phyloP scores from a whole-genome alignment of 106 monocot genomes.

The Dendrobium huoshanense region DNA sequence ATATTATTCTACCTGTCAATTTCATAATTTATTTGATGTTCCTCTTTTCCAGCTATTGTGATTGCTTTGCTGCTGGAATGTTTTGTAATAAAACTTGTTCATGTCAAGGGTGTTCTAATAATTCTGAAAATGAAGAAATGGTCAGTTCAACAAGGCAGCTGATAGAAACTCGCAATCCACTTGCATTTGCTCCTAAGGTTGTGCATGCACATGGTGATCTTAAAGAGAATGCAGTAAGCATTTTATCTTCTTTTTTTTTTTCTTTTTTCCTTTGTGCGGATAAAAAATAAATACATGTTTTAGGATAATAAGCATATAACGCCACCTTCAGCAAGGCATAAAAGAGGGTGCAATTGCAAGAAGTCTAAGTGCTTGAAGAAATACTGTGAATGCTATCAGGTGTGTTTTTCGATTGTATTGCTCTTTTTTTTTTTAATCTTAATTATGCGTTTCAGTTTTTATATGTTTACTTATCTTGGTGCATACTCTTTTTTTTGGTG shows the following conservation, averaged over 20 bases:
- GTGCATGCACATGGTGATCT: conserved; percentile 22
- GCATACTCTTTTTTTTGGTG: conserved; percentile 7
- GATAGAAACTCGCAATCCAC: conserved; percentile 56
- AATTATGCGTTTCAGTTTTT: background rate
- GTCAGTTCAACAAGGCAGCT: conserved; percentile 28
- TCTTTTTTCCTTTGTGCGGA: background rate
- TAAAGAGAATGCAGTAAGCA: conserved; percentile 27
- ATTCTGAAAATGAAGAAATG: conserved; percentile 27
- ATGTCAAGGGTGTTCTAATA: conserved; percentile 50
- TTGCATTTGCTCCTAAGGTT: conserved; percentile 67
- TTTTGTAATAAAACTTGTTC: conserved; percentile 45
- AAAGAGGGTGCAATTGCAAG: conserved; percentile 68
- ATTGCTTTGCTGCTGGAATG: conserved; percentile 54
- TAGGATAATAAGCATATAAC: conserved; percentile 33
- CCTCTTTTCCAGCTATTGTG: conserved; percentile 49
- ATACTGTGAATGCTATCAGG: conserved; percentile 62
- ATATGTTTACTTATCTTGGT: background rate
- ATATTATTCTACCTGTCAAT: background rate
- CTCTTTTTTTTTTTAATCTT: background rate
- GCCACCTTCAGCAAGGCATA: conserved; percentile 44
- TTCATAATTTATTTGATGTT: conserved; percentile 3
- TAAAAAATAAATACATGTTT: conserved; percentile 4
- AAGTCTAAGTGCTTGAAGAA: conserved; percentile 48
- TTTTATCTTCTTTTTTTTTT: background rate
- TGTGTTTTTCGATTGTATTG: conserved; percentile 1